Evolutionary conservation across 2,329 filamentous ascomycete genomes (phyloP).

Genomic region (Colletotrichum spinosum): DNA sequence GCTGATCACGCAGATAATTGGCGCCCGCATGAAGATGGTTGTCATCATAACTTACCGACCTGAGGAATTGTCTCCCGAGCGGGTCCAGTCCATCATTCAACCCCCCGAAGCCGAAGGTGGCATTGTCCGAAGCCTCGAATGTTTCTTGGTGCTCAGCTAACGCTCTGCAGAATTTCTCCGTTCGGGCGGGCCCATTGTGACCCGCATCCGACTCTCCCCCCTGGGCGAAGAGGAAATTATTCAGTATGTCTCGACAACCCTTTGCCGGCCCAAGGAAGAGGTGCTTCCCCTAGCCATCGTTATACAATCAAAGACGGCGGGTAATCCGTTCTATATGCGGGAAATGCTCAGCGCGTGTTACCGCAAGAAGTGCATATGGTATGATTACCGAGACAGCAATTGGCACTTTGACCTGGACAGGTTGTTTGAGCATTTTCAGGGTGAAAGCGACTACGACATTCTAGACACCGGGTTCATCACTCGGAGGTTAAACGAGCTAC

Average conservation of each 20-base stretch:
- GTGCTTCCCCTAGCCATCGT: constrained; percentile 83
- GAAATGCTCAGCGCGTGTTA: constrained; percentile 92
- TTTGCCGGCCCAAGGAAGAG: constrained; percentile 79
- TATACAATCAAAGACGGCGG: constrained; percentile 87
- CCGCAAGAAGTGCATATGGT: constrained; percentile 89
- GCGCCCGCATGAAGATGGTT: constrained; percentile 82
- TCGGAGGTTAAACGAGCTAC: constrained; percentile 80
- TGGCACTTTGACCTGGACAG: constrained; percentile 91
- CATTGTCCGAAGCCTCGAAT: not conserved
- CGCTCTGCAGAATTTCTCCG: constrained; percentile 53
- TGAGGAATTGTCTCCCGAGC: constrained; percentile 70
- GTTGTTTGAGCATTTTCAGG: constrained; percentile 86
- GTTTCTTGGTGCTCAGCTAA: constrained; percentile 41
- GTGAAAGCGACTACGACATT: constrained; percentile 81
- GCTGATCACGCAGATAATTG: constrained; percentile 83
- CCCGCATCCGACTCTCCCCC: constrained; percentile 77
- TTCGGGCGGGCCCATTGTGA: constrained; percentile 67
- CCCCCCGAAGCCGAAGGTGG: constrained; percentile 66
- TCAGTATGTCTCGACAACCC: constrained; percentile 83
- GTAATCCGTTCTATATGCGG: constrained; percentile 91
- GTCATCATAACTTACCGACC: constrained; percentile 82
- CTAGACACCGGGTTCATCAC: constrained; percentile 87
- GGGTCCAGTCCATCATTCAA: constrained; percentile 65
- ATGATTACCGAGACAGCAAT: constrained; percentile 83
- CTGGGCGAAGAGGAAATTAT: constrained; percentile 84